These are phyloP conservation scores for Cladophialophora immunda DNA, from an alignment of 2,329 filamentous ascomycete species.

Conservation along the genomic window DNA sequence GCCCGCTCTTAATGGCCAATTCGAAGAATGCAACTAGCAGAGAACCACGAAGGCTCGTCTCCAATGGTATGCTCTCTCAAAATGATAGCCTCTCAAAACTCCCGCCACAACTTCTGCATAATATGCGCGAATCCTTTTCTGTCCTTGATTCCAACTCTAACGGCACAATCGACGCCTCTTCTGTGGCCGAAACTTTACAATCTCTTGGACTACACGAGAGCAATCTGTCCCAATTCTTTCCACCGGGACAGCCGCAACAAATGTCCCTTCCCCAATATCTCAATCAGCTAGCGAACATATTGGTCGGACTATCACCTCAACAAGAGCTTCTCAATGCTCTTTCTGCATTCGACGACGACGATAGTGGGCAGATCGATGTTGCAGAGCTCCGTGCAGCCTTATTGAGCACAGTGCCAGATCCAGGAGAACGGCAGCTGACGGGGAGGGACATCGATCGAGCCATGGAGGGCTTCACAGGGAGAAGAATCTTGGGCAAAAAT, in stretches of 20 bases:
- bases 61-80: constrained; percentile 33
- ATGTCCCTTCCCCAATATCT: constrained; percentile 88
- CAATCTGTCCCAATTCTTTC: constrained; percentile 84
- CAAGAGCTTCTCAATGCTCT: constrained; percentile 88
- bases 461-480: constrained; percentile 84
- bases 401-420: constrained; percentile 80
- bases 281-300: constrained; percentile 77
- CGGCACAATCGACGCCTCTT: constrained; percentile 80
- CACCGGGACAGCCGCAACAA: constrained; percentile 72
- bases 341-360: constrained; percentile 93
- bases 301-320: constrained; percentile 77
- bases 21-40: not conserved
- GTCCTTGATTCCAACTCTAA: constrained; percentile 91
- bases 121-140: constrained; percentile 90
- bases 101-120: constrained; percentile 82
- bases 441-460: constrained; percentile 83
- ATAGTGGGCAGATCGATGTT: constrained; percentile 90
- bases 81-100: constrained; percentile 60
- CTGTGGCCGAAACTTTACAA: constrained; percentile 82
- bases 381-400: constrained; percentile 83
- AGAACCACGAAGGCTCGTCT: constrained; percentile 28
- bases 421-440: constrained; percentile 70
- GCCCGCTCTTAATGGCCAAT: not conserved
- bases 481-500: constrained; percentile 78
- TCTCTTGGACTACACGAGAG: constrained; percentile 75